A percentile compares a stretch with the other conserved stretches of the same genome.
Evolutionary conservation across 2,329 filamentous ascomycete species (phyloP).

Genomic region (Calonectria multiphialidica): DNA sequence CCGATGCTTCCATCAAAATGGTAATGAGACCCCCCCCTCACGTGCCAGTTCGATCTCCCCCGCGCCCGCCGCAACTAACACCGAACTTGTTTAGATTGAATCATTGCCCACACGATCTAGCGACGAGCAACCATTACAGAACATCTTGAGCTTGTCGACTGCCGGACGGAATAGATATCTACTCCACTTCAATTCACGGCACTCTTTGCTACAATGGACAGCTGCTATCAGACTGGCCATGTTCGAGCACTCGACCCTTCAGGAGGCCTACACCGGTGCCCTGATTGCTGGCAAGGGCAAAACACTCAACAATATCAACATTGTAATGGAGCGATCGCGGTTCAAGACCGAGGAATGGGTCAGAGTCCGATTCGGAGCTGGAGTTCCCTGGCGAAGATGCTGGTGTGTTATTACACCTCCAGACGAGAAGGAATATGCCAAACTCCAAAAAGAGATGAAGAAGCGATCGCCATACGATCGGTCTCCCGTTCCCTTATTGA

Average conservation of each 20-base stretch:
- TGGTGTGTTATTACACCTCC: constrained; percentile 96
- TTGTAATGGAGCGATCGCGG: constrained; percentile 85
- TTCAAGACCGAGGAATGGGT: constrained; percentile 92
- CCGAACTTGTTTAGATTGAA: constrained; percentile 73
- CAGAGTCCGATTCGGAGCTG: constrained; percentile 92
- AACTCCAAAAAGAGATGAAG: constrained; percentile 85
- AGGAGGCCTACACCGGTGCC: constrained; percentile 97
- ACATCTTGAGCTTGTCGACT: constrained; percentile 95
- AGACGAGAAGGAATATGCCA: constrained; percentile 91
- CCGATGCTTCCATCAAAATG: constrained; percentile 98
- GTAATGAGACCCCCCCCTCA: constrained; percentile 60
- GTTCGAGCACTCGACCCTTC: constrained; percentile 92
- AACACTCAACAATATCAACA: constrained; percentile 86
- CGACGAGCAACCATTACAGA: constrained; percentile 85
- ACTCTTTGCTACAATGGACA: constrained; percentile 96
- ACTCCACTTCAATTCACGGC: constrained; percentile 94
- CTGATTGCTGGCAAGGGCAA: constrained; percentile 96
- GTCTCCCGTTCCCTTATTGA: constrained; percentile 73
- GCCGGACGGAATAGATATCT: constrained; percentile 96
- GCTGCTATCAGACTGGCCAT: constrained; percentile 93
- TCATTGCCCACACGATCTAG: constrained; percentile 86
- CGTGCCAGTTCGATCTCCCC: constrained; percentile 3
- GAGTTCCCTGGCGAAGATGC: constrained; percentile 94
- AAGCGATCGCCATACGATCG: constrained; percentile 87
- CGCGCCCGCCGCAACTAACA: constrained; percentile 30